Percentiles rank a stretch among this genome's conserved stretches.
These are phyloP conservation scores for Microsporum canis DNA, from an alignment of 2,329 filamentous ascomycete species.

Conservation along the genomic window DNA sequence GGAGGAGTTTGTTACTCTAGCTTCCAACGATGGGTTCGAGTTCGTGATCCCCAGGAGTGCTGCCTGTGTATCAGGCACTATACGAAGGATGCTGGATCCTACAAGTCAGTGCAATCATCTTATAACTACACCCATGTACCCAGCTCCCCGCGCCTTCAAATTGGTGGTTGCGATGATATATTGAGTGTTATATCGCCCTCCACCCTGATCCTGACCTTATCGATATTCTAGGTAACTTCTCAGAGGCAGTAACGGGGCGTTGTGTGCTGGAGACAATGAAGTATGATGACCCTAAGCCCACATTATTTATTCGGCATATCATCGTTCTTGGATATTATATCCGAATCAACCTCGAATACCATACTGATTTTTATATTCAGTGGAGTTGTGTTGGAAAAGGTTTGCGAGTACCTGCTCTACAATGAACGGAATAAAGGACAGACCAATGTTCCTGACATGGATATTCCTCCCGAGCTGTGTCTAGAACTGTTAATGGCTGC, in stretches of 20 bases:
- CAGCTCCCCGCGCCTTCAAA: neutral
- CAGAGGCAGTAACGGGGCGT: conserved; percentile 48
- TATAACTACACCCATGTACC: neutral
- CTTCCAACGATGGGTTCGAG: conserved; percentile 54
- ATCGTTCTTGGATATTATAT: neutral
- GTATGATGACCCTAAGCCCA: conserved; percentile 24
- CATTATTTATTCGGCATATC: conserved; percentile 14
- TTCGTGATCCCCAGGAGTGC: conserved; percentile 52
- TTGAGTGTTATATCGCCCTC: neutral
- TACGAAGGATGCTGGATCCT: conserved; percentile 53
- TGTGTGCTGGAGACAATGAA: conserved; percentile 51
- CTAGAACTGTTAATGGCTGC: conserved; percentile 56
- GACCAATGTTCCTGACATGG: conserved; percentile 54
- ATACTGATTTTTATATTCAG: conserved; percentile 25
- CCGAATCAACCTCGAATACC: neutral
- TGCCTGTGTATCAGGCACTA: conserved; percentile 50
- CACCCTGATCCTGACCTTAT: neutral
- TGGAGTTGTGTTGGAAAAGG: conserved; percentile 53
- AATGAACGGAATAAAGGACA: conserved; percentile 52
- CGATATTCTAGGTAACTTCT: conserved; percentile 43
- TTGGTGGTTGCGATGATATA: neutral
- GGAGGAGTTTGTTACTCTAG: conserved; percentile 50
- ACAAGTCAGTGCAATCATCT: conserved; percentile 40
- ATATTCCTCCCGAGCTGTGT: conserved; percentile 54
- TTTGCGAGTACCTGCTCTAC: conserved; percentile 61